phyloP scores from a whole-genome alignment of 768 basidiomycete genomes.

The Lactarius indigo region DNA sequence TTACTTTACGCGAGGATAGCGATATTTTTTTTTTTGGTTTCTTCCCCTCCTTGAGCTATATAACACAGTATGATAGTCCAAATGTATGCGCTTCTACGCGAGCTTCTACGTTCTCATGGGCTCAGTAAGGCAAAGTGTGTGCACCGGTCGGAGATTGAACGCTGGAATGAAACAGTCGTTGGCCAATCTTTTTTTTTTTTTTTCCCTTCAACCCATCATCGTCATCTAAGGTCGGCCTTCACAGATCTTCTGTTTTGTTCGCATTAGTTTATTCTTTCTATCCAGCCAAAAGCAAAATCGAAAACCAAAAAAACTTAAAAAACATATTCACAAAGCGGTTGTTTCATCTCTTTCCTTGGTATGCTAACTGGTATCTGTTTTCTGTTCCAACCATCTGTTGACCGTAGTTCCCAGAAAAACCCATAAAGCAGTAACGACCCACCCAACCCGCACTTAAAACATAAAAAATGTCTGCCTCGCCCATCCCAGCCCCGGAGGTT shows the following conservation, averaged over 20 bases:
- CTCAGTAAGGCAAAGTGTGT: slow-evolving; percentile 3
- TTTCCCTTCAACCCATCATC: slow-evolving; percentile 58
- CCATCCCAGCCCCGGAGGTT: slow-evolving; percentile 34
- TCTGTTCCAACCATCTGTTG: slow-evolving; percentile 23
- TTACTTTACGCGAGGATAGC: slow-evolving; percentile 82
- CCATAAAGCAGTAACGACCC: slow-evolving; percentile 93
- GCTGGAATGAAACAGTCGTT: slow-evolving; percentile 22
- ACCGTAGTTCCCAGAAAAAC: slow-evolving; percentile 57
- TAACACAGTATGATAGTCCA: not conserved
- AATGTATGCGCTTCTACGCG: not conserved
- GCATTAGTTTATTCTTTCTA: slow-evolving; percentile 14
- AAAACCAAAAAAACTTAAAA: slow-evolving; percentile 71
- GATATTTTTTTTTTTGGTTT: slow-evolving; percentile 16
- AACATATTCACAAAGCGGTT: slow-evolving; percentile 68
- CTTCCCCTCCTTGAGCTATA: not conserved
- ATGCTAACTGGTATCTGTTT: slow-evolving; percentile 32
- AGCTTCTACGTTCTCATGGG: not conserved
- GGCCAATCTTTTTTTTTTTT: slow-evolving; percentile 31
- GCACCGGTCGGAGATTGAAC: slow-evolving; percentile 41
- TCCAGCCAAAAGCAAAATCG: slow-evolving; percentile 42
- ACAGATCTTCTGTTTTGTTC: slow-evolving; percentile 24
- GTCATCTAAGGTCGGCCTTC: slow-evolving; percentile 52
- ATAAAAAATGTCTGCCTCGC: slow-evolving; percentile 38
- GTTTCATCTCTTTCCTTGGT: slow-evolving; percentile 72
- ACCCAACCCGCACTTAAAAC: slow-evolving; percentile 38